phyloP scores from a whole-genome alignment of 768 basidiomycete species.

The Termitomyces sp. region DNA sequence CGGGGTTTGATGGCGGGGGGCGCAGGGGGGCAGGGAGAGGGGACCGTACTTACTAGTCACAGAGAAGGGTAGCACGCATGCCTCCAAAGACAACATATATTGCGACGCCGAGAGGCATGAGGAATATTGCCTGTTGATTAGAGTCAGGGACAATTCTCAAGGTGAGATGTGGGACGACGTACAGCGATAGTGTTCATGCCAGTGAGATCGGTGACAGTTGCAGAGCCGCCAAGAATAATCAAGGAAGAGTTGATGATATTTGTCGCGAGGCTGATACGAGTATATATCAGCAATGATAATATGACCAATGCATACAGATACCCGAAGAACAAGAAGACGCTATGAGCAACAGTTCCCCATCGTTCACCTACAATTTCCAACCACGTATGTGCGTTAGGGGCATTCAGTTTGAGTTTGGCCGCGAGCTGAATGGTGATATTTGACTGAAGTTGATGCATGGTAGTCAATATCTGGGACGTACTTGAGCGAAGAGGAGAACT shows the following conservation, averaged over 20 bases:
- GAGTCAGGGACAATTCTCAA: neutral
- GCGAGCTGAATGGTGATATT: slow-evolving; percentile 52
- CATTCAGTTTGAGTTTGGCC: slow-evolving; percentile 89
- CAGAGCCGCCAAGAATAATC: slow-evolving; percentile 78
- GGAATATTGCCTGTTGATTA: slow-evolving; percentile 70
- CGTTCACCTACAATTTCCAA: slow-evolving; percentile 80
- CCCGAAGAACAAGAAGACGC: slow-evolving; percentile 90
- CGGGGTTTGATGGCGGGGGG: neutral
- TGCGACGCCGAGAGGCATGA: slow-evolving; percentile 84
- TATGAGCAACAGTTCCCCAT: slow-evolving; percentile 80
- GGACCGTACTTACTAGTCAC: slow-evolving; percentile 68
- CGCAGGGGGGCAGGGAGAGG: too few species aligned
- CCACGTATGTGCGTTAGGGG: slow-evolving; percentile 86
- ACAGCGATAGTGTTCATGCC: slow-evolving; percentile 88
- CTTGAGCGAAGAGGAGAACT: slow-evolving; percentile 87
- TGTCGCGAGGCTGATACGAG: slow-evolving; percentile 61
- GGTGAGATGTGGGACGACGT: neutral
- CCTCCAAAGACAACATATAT: slow-evolving; percentile 88
- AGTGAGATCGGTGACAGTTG: slow-evolving; percentile 84
- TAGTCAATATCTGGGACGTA: slow-evolving; percentile 47
- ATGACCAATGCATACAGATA: slow-evolving; percentile 21
- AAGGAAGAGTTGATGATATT: slow-evolving; percentile 91
- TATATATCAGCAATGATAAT: neutral
- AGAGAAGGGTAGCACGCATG: slow-evolving; percentile 83
- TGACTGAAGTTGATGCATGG: slow-evolving; percentile 69